Base-by-base conservation (phyloP, 2,329 filamentous ascomycete genomes). In the Fusarium sp. region DNA sequence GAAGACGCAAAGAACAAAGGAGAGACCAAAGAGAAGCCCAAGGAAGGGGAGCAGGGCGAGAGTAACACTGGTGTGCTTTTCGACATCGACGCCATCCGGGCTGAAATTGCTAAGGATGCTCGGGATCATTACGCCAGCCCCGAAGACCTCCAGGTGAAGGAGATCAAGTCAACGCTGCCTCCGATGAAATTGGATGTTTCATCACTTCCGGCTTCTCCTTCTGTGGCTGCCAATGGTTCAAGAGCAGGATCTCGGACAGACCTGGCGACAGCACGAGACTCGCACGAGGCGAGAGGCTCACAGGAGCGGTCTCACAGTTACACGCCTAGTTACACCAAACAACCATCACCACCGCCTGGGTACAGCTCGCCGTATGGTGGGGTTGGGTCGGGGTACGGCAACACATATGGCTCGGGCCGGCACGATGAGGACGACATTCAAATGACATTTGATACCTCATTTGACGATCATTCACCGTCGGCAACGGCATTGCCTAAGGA, bases 71-170 rank as follows among this genome's bases (percentile, higher is more conserved):
- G 87, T 33, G 91, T 98, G 10, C 84, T 99, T 45, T 99, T 99
- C 74, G 96, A 99, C 74, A 88, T 99, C 46, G 96, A 99, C 73
- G 96, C 96, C 14, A 98, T 99, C 68, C 87, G 93, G 48, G 90
- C 93, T 11, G 92, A 96, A 73, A 82, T 99, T 33, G 92, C 92
- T 27, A 88, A 87, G 48, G 91, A 95, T 65, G 73, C 76, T 19
- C 85, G 87, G 23, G 85, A 89, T 37, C 73, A 87, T 27, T 84
- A 89, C 40, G 72, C 78, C 47, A 65, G 60, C 13, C 60, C 48
- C 52, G 79, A 82, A 41, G 79, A 85, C 56, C 71, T 89, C 46
- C 83, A 87, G 77, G 88, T 96, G 68, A 90, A 89, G 75, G 92
- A 98, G 80, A 87, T 97, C 61, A 87, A 96, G 78, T 94, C 92